Base-by-base conservation (phyloP, 1,139 yeast genomes). In the Entelexis sorbosivorans region DNA sequence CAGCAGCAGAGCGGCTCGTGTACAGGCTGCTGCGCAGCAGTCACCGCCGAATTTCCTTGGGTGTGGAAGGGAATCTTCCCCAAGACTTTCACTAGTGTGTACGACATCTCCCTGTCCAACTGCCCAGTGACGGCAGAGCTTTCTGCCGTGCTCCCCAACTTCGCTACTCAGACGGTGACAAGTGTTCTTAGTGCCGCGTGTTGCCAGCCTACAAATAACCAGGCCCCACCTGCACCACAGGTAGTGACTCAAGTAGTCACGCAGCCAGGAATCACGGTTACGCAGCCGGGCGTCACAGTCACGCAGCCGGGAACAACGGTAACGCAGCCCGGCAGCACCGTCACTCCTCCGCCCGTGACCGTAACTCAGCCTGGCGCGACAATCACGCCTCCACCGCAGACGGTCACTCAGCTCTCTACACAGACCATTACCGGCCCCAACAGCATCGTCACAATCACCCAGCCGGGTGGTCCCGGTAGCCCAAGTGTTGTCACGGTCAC, bases 51-150 rank as follows among this genome's bases (percentile, higher is more conserved):
- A 5, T 58, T 56, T 46, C 51, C 52, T 8, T 58, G 52, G 47
- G 17, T 29, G 7, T 33, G n/a, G 24, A 47, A 47, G 28, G 44
- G 16, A 2, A 14, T 44, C 11, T 19, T 50, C 17, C 50, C 44
- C 33, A 16, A 47, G 17, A 49, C 55, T 14, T 54, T 56, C 53
- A n/a, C 44, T 3, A 53, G 55, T 13, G n/a, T 24, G 16, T 53
- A 53, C 50, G 53, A 38, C 3, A 40, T 58, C 33, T 38, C 51
- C n/a, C 52, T 58, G 8, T 50, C 52, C 10, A 39, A 42, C 32
- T 54, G 60, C 47, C 58, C 56, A 16, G 60, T 50, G 16, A 52
- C 58, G 16, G 59, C 59, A 7, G 17, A 31, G 5, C 35, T 56
- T 8, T 47, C 57, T 9, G 59, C 55, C 10, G 51, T 52, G 6